Conservation (phyloP, 805 yeast species). For the Pichia nanzhaoensis region DNA sequence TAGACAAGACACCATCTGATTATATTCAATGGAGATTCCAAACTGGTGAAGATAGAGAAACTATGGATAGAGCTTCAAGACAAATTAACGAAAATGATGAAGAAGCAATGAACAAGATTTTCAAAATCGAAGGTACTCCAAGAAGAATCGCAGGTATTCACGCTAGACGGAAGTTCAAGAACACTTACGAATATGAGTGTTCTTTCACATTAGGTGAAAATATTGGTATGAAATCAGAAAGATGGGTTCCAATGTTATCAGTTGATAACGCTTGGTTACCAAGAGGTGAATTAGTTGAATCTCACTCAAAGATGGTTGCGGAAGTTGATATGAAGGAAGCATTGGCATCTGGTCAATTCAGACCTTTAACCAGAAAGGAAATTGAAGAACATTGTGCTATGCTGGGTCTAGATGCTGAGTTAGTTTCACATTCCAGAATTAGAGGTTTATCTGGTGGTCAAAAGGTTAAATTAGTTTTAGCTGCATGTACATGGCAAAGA, state of each 20-base stretch:
- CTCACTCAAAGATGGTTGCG: slow-evolving; percentile 98
- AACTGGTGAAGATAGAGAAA: slow-evolving; percentile 99
- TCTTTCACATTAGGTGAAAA: slow-evolving; percentile 97
- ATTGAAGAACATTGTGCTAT: slow-evolving; percentile 97
- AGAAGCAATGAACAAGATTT: slow-evolving; percentile 98
- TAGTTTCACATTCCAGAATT: slow-evolving; percentile 99
- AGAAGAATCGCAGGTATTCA: slow-evolving; percentile 94
- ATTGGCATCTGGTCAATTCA: slow-evolving; percentile 99
- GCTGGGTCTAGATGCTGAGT: slow-evolving; percentile 98
- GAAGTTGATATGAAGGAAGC: slow-evolving; percentile 99
- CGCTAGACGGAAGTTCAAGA: slow-evolving; percentile 99
- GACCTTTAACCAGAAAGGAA: slow-evolving; percentile 99
- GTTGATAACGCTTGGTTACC: slow-evolving; percentile 99
- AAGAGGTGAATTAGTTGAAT: slow-evolving; percentile 96
- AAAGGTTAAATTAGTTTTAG: slow-evolving; percentile 98
- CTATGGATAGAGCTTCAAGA: slow-evolving; percentile 99
- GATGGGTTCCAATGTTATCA: slow-evolving; percentile 99
- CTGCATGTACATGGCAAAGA: slow-evolving; percentile 99
- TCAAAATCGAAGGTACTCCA: slow-evolving; percentile 97
- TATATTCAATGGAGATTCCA: slow-evolving; percentile 99
- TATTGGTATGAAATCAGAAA: slow-evolving; percentile 97
- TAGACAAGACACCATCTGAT: slow-evolving; percentile 99
- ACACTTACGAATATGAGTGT: slow-evolving; percentile 99
- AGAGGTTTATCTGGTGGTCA: slow-evolving; percentile 99
- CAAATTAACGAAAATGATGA: slow-evolving; percentile 95